Conservation (phyloP, 2,329 filamentous ascomycete species). For the Alternaria ventricosa region DNA sequence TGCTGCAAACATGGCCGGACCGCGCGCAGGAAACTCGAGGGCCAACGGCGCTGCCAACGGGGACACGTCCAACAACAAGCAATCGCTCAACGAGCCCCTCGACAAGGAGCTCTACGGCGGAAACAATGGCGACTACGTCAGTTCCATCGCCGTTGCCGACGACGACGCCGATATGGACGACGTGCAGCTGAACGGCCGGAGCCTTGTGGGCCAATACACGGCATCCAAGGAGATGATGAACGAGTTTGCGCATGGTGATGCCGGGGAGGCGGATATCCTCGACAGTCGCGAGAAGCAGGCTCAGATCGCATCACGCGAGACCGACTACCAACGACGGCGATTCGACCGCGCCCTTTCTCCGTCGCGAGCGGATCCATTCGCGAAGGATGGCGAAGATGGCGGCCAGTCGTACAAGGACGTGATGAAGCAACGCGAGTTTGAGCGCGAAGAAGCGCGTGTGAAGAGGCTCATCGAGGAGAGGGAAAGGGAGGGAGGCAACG, state of each 20-base stretch:
- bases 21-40: constrained; percentile 68
- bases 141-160: constrained; percentile 80
- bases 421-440: constrained; percentile 88
- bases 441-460: constrained; percentile 91
- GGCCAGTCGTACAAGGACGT: constrained; percentile 86
- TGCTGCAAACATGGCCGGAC: constrained; percentile 44
- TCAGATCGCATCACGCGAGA: constrained; percentile 90
- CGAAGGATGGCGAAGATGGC: constrained; percentile 73
- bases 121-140: constrained; percentile 81
- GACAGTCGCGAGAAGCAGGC: constrained; percentile 86
- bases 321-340: constrained; percentile 95
- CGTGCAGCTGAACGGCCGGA: constrained; percentile 68
- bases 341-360: constrained; percentile 86
- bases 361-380: constrained; percentile 84
- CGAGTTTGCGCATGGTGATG: constrained; percentile 87
- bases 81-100: constrained; percentile 86
- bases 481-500: constrained; percentile 66
- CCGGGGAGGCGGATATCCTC: constrained; percentile 91
- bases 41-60: constrained; percentile 78
- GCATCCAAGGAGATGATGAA: constrained; percentile 91
- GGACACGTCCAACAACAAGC: constrained; percentile 86
- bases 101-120: constrained; percentile 84
- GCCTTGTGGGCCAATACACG: constrained; percentile 93
- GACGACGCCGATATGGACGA: constrained; percentile 81
- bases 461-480: constrained; percentile 80